These are phyloP conservation scores for Apiospora malaysiana DNA, from an alignment of 2,329 filamentous ascomycete genomes.

Conservation along the genomic window DNA sequence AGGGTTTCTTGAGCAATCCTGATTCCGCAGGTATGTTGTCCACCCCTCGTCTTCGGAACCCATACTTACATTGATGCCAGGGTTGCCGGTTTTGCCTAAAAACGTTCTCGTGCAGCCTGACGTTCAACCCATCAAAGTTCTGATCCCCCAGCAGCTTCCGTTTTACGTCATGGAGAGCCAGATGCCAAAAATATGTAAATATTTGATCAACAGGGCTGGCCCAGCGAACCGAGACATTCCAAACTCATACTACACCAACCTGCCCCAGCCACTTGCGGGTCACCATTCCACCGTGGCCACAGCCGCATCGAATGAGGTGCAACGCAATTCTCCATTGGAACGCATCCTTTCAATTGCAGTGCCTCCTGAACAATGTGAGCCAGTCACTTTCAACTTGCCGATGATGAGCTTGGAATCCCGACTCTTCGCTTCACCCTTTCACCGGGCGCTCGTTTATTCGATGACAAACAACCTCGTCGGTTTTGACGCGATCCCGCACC, in stretches of 20 bases:
- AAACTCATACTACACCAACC: too few relatives aligned
- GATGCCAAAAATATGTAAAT: too few relatives aligned
- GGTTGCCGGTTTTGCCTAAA: neutral
- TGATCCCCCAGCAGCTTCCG: neutral
- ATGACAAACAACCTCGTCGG: neutral
- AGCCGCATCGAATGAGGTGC: neutral
- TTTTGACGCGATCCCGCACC: neutral
- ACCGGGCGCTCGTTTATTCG: neutral
- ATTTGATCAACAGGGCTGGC: too few relatives aligned
- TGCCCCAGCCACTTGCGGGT: neutral
- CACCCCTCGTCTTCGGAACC: too few relatives aligned
- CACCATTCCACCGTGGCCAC: neutral
- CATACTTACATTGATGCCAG: neutral
- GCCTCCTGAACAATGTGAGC: neutral
- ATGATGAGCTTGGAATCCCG: neutral
- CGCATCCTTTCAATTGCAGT: neutral
- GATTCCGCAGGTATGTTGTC: neutral
- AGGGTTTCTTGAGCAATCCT: fast-evolving
- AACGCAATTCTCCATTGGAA: neutral
- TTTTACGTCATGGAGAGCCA: neutral
- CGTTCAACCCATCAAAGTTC: neutral
- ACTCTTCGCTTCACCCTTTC: neutral
- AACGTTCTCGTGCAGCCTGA: neutral
- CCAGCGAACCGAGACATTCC: too few relatives aligned
- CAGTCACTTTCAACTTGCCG: neutral